These are phyloP conservation scores for Trichoderma sp. DNA, from an alignment of 2,329 filamentous ascomycete genomes.

Conservation along the genomic window DNA sequence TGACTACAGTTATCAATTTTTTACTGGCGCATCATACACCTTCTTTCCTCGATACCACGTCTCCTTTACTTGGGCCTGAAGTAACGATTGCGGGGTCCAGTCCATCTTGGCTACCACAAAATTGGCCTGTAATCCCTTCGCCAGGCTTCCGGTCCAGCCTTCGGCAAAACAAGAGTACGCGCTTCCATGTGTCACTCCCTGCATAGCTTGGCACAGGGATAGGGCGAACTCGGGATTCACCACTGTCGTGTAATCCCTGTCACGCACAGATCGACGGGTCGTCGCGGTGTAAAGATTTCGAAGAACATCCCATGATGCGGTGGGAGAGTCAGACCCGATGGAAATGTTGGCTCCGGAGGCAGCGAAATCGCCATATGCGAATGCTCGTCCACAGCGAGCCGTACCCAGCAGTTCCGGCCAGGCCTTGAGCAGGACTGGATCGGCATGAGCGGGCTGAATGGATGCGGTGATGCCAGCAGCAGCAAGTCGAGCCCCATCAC, in stretches of 20 bases:
- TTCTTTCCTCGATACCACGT: slow-evolving; percentile 4
- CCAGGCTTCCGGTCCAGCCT: not conserved
- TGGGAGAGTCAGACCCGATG: slow-evolving; percentile 4
- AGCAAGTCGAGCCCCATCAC: slow-evolving; percentile 4
- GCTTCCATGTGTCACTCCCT: slow-evolving; percentile 3
- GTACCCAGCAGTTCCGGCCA: slow-evolving; percentile 8
- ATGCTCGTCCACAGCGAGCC: not conserved
- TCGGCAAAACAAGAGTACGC: slow-evolving; percentile 11
- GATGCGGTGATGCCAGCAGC: slow-evolving; percentile 9
- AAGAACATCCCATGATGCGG: slow-evolving; percentile 8
- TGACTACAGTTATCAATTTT: not conserved
- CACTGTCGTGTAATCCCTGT: not conserved
- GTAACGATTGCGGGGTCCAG: slow-evolving; percentile 3
- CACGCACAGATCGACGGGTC: slow-evolving; percentile 6
- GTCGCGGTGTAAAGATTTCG: slow-evolving; percentile 10
- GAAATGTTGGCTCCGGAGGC: slow-evolving; percentile 3
- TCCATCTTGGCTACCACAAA: slow-evolving; percentile 1
- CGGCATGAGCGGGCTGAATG: slow-evolving; percentile 9
- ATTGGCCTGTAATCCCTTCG: not conserved
- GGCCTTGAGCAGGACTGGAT: slow-evolving; percentile 10
- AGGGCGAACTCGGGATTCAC: slow-evolving; percentile 9
- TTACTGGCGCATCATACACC: not conserved
- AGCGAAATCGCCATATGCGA: slow-evolving; percentile 9
- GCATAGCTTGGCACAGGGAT: slow-evolving; percentile 6
- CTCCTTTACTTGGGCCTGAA: not conserved